Evolutionary conservation across 148 eudicot species (phyloP).

Genomic region (Rhododendron mucronatum): DNA sequence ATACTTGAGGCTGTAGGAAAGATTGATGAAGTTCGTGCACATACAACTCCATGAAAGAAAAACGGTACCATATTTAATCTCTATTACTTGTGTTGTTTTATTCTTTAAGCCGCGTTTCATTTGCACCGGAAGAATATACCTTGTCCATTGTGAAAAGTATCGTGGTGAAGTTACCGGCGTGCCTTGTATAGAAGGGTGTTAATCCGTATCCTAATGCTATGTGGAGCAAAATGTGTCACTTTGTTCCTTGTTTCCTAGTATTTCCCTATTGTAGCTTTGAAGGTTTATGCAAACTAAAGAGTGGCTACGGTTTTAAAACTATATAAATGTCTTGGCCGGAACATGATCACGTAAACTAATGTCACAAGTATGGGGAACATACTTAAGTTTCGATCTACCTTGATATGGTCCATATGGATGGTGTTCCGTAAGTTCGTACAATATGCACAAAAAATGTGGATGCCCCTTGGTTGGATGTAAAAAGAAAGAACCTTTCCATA

Average conservation of each 20-base stretch:
- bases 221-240: not conserved
- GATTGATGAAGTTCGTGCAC: conserved; percentile 54
- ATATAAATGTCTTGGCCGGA: not conserved
- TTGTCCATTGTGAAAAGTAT: not conserved
- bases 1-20: conserved; percentile 95
- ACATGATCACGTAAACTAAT: not conserved
- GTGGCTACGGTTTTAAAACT: not conserved
- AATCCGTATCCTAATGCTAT: not conserved
- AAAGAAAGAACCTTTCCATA: not conserved
- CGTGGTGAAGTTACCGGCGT: not conserved
- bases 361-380: not conserved
- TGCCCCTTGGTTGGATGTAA: not conserved
- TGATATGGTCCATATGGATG: not conserved
- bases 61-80: not conserved
- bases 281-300: not conserved
- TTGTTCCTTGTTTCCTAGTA: not conserved
- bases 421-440: not conserved
- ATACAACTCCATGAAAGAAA: conserved; percentile 10
- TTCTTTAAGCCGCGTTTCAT: not conserved
- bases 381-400: not conserved
- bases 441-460: not conserved
- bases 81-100: not conserved
- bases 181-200: not conserved
- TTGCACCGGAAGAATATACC: conserved; percentile 3
- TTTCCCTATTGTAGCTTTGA: not conserved